Evolutionary conservation across 176 grass and related monocot species (phyloP).

Genomic region (bread wheat (Triticum aestivum)): IWGSC_CS_RefSeq_v2.1 NC_057801.1:825167668-825168167

Average conservation of each 20-base stretch:
- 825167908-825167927: background rate
- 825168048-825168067: background rate
- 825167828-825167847: background rate
- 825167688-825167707: background rate
- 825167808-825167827: background rate
- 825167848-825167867: accelerated
- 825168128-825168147: background rate
- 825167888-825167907: accelerated
- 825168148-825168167: background rate
- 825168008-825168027: background rate
- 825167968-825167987: background rate
- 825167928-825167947: background rate
- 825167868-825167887: background rate
- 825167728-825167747: background rate
- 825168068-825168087: background rate
- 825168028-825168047: background rate
- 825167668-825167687: background rate
- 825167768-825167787: background rate
- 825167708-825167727: background rate
- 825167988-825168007: background rate
- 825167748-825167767: background rate
- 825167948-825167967: background rate
- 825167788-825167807: background rate
- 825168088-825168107: too few relatives aligned
- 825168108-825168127: background rate